phyloP scores from a whole-genome alignment of 2,329 filamentous ascomycete species.

The Ophiosphaerella narmari region DNA sequence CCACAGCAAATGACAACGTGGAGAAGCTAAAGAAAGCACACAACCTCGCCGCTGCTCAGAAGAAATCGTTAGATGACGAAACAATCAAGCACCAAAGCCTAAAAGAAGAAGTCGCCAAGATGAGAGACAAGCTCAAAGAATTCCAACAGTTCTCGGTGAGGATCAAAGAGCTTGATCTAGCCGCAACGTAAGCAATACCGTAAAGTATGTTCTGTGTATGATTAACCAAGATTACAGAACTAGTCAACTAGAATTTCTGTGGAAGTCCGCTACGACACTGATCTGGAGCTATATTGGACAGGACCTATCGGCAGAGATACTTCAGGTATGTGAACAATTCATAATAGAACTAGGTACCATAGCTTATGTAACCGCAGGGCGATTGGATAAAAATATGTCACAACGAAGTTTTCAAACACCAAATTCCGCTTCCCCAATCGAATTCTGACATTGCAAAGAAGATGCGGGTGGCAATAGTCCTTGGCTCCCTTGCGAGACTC shows the following conservation, averaged over 20 bases:
- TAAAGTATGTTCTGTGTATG: no score
- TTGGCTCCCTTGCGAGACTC: constrained; percentile 33
- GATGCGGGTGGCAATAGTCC: constrained; percentile 39
- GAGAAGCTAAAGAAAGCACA: not conserved
- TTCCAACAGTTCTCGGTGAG: not conserved
- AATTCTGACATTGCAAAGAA: constrained; percentile 39
- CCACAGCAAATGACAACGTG: not conserved
- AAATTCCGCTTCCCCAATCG: constrained; percentile 36
- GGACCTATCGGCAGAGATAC: not conserved
- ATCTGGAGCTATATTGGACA: not conserved
- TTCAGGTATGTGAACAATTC: not conserved
- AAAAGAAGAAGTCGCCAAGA: constrained; percentile 1
- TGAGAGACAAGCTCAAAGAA: not conserved
- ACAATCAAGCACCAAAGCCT: not conserved
- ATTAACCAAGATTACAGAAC: not conserved
- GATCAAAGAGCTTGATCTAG: constrained; percentile 1
- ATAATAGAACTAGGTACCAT: not conserved
- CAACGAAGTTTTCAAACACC: constrained; percentile 8
- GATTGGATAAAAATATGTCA: constrained; percentile 5
- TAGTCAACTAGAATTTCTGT: not conserved
- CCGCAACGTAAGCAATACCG: constrained; percentile 1
- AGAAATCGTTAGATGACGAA: not conserved
- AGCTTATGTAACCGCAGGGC: constrained; percentile 3
- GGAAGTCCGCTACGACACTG: not conserved
- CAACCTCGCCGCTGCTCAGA: not conserved